These are phyloP conservation scores for Helicocarpus griseus DNA, from an alignment of 2,329 filamentous ascomycete genomes.

Conservation along the genomic window DNA sequence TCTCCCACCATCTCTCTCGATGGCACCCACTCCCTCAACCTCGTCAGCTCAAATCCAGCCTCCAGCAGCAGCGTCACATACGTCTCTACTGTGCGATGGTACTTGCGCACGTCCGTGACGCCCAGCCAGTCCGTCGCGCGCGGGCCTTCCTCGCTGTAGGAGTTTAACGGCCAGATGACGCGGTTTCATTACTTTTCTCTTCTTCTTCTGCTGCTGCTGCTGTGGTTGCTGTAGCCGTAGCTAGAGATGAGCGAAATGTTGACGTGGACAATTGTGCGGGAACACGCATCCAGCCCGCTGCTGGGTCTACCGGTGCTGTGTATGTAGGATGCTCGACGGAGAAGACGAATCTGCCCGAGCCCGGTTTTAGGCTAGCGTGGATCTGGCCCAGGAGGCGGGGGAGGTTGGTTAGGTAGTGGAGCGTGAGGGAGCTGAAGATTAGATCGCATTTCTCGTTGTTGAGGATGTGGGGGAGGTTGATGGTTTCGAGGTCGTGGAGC, in stretches of 20 bases:
- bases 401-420: constrained; percentile 34
- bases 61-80: constrained; percentile 31
- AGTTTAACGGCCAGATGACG: constrained; percentile 35
- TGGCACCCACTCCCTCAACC: constrained; percentile 32
- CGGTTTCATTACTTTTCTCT: constrained; percentile 21
- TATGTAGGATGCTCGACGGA: constrained; percentile 41
- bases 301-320: constrained; percentile 30
- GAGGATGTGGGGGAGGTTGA: too few relatives aligned
- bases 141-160: constrained; percentile 35
- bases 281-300: constrained; percentile 15
- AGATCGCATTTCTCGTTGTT: too few relatives aligned
- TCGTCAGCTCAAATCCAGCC: constrained; percentile 30
- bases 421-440: constrained; percentile 33
- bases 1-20: constrained; percentile 22
- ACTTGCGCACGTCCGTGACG: constrained; percentile 35
- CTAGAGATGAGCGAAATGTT: too few relatives aligned
- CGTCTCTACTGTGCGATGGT: constrained; percentile 38
- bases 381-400: constrained; percentile 24
- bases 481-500: too few relatives aligned
- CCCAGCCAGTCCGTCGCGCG: constrained; percentile 33
- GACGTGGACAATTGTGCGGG: too few relatives aligned
- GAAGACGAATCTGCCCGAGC: constrained; percentile 31
- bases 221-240: too few relatives aligned
- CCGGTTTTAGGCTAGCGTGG: constrained; percentile 23
- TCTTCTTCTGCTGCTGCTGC: constrained; percentile 5